Base-by-base conservation (phyloP, 1,284 basidiomycete species). In the Tremellales sp. region DNA sequence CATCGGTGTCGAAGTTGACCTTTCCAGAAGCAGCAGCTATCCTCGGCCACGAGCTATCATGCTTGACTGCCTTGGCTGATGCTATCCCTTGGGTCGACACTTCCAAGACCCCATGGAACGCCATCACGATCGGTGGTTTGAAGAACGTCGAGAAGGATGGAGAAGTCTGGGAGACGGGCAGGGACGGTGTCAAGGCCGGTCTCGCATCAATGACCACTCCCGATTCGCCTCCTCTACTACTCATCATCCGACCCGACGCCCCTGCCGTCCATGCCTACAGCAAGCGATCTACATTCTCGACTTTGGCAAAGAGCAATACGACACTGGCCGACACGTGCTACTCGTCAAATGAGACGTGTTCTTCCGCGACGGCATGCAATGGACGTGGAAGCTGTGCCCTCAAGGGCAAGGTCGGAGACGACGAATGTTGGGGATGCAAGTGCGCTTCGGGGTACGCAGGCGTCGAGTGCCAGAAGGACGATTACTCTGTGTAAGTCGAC, bases 171-270 rank as follows among this genome's bases (percentile, higher is more conserved):
- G 62, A 64, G 48, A 57, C 59, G n/a, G 71, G 71, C 2, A 52
- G 59, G 17, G 48, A 56, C 46, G 64, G 62, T 31, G 52, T 73
- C 24, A 57, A 67, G 48, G 72, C 68, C 21, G 66, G 70, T 45
- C 58, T 74, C 31, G 57, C 63, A 52, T 57, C 64, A n/a, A 73
- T 74, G 72, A 71, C 70, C 19, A 51, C 54, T 29, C 61, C 61
- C 2, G 52, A 57, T 46, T 64, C 64, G 19, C 69, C 69, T 17
- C 71, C 72, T 35, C 53, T 74, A 4, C 56, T 73, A 24, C 55
- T 74, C 12, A 62, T 74, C 41, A 60, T 74, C 51, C 52, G 55
- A 13, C 52, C 55, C 24, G 26, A 45, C 12, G 45, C 51, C 19
- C 24, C 49, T 13, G 19, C 33, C 12, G 40, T 21, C 23, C 33